phyloP scores from a whole-genome alignment of 495 filamentous ascomycete species.

The Penicillium subrubescens region DNA sequence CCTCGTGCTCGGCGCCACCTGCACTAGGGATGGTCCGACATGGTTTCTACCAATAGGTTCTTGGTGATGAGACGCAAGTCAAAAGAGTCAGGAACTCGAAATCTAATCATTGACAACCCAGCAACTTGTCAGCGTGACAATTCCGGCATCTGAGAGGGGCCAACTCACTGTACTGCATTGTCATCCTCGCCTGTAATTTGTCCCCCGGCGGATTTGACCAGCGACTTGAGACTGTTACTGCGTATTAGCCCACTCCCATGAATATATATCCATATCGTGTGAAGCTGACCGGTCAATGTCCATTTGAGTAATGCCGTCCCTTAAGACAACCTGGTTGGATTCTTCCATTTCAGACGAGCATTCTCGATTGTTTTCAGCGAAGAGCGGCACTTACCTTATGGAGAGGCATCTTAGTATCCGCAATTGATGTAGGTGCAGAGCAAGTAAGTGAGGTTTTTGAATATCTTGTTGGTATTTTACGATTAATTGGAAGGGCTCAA shows the following conservation, averaged over 20 bases:
- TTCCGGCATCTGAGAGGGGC: background rate
- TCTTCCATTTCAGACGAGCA: background rate
- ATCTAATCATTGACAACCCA: background rate
- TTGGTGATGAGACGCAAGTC: conserved; percentile 15
- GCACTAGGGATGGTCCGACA: conserved; percentile 13
- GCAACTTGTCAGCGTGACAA: background rate
- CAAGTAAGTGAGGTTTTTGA: background rate
- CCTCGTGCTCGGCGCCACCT: background rate
- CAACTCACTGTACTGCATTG: conserved; percentile 14
- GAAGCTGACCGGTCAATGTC: conserved; percentile 7
- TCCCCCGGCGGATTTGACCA: conserved; percentile 12
- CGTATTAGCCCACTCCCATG: background rate
- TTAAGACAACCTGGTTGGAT: background rate
- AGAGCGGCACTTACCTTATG: conserved; percentile 5
- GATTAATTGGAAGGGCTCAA: background rate
- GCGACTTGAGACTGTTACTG: conserved; percentile 1
- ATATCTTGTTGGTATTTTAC: background rate
- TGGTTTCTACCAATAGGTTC: conserved; percentile 9
- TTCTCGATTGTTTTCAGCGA: background rate
- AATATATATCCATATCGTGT: too few species aligned
- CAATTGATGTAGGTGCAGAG: background rate
- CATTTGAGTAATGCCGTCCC: background rate
- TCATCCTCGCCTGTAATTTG: conserved; percentile 6
- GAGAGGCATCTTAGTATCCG: background rate
- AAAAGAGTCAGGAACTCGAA: conserved; percentile 10